Percentiles rank a stretch among this genome's conserved stretches.
phyloP scores from a whole-genome alignment of 2,329 filamentous ascomycete species.

The Cytospora mali region DNA sequence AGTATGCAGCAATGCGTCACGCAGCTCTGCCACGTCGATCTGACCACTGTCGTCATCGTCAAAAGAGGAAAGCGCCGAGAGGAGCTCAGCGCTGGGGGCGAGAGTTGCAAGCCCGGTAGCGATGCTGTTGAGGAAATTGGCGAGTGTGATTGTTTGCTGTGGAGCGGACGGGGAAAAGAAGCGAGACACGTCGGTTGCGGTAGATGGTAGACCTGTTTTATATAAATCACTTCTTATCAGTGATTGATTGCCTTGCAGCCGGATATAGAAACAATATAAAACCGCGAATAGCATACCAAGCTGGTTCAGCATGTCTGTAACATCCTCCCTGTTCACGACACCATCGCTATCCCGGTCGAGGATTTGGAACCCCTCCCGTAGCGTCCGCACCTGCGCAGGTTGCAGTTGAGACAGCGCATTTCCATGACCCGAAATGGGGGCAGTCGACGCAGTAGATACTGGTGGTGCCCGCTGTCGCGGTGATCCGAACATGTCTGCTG shows the following conservation, averaged over 20 bases:
- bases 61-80: slow-evolving; percentile 91
- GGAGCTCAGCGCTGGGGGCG: slow-evolving; percentile 76
- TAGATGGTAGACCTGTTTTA: slow-evolving; percentile 69
- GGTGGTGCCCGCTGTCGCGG: slow-evolving; percentile 41
- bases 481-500: slow-evolving; percentile 42
- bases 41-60: slow-evolving; percentile 95
- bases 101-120: slow-evolving; percentile 73
- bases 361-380: slow-evolving; percentile 92
- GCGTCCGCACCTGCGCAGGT: slow-evolving; percentile 78
- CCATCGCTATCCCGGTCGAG: slow-evolving; percentile 89
- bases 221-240: background rate
- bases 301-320: slow-evolving; percentile 84
- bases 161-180: slow-evolving; percentile 79
- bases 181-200: slow-evolving; percentile 67
- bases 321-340: slow-evolving; percentile 76
- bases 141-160: slow-evolving; percentile 73
- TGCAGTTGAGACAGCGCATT: slow-evolving; percentile 73
- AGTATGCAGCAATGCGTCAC: slow-evolving; percentile 81
- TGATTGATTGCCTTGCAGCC: background rate
- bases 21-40: slow-evolving; percentile 79
- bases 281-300: slow-evolving; percentile 58
- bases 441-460: slow-evolving; percentile 38
- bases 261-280: slow-evolving; percentile 14
- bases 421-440: slow-evolving; percentile 45
- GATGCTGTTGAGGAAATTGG: slow-evolving; percentile 81